Evolutionary conservation across 140 eudicot genomes (phyloP), one percentile per base, ranked within the genome.

Genomic region (Flaveria floridana): DNA sequence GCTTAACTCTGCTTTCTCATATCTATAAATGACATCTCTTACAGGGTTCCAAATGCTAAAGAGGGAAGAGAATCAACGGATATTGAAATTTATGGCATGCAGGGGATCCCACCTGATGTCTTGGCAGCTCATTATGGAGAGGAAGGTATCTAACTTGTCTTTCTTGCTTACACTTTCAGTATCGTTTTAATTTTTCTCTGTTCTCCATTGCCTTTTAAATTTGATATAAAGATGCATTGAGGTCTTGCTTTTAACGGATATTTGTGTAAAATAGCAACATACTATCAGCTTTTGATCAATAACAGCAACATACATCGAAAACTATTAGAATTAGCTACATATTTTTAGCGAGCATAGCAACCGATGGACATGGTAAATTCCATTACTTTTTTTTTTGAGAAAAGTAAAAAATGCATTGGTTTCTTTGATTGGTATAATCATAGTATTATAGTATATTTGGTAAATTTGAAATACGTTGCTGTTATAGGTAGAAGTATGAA

Each of bases 11-110:
- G 72, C 41, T 26, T 59, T 59, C 11, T 64, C 52, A 34, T 42
- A 59, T 26, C n/a, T 56, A 26, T 39, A 26, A 48, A 16, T 42
- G 30, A 53, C 26, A 53, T 59, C 47, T 70, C 15, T 83, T 55
- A 39, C 89, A 94, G 99, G 84, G 99, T 94, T 56, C 99, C 99
- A 56, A 94, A 94, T 87, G 96, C 99, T 46, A 94, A 94, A 85
- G 85, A 86, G 7, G 97, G 88, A 6, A 80, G 99, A 75, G 99
- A 94, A 69, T 84, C 99, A 50, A 90, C 99, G 1, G 99, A 94
- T 37, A 90, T 90, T 70, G 99, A 94, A 73, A 82, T 94, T 28
- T 94, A 94, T 84, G 99, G 99, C 34, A 94, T 94, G 99, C 99
- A 94, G 78, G 99, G 99, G 52, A 87, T 94, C 75, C 99, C 99